Evolutionary conservation across 495 filamentous ascomycete genomes (phyloP).

Genomic region (Tuber umbilicatum): DNA sequence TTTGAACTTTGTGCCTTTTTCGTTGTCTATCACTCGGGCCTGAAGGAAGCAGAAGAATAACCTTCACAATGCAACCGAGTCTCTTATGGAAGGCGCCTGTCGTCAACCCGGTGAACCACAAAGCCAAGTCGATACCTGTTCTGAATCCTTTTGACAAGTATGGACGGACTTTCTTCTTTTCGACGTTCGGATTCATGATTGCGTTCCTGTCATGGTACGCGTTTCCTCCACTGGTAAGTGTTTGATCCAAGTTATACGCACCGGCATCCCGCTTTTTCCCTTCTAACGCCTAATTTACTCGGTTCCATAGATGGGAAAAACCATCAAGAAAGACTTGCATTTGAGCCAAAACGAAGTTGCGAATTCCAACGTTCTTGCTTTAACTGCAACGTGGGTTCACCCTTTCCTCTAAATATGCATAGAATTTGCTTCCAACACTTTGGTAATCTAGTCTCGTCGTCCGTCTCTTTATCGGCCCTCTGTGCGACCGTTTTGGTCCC

Average conservation of each 20-base stretch:
- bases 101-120: slow-evolving; percentile 70
- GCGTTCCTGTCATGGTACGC: slow-evolving; percentile 91
- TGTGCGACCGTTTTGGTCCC: slow-evolving; percentile 80
- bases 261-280: background rate
- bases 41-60: background rate
- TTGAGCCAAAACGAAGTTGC: slow-evolving; percentile 66
- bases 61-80: slow-evolving; percentile 21
- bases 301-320: slow-evolving; percentile 56
- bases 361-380: slow-evolving; percentile 87
- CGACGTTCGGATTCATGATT: slow-evolving; percentile 92
- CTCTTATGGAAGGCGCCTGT: slow-evolving; percentile 55
- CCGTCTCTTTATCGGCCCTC: slow-evolving; percentile 71
- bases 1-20: background rate
- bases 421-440: background rate
- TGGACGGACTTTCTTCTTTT: slow-evolving; percentile 89
- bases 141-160: slow-evolving; percentile 75
- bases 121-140: slow-evolving; percentile 72
- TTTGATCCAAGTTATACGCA: background rate
- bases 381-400: slow-evolving; percentile 70
- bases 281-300: background rate
- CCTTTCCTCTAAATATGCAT: background rate
- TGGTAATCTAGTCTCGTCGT: slow-evolving; percentile 57
- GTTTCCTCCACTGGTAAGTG: slow-evolving; percentile 71
- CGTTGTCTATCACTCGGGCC: background rate
- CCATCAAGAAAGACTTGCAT: slow-evolving; percentile 69